Evolutionary conservation across 108 stramenopile species (phyloP).

Genomic region (Tribonema minus): DNA sequence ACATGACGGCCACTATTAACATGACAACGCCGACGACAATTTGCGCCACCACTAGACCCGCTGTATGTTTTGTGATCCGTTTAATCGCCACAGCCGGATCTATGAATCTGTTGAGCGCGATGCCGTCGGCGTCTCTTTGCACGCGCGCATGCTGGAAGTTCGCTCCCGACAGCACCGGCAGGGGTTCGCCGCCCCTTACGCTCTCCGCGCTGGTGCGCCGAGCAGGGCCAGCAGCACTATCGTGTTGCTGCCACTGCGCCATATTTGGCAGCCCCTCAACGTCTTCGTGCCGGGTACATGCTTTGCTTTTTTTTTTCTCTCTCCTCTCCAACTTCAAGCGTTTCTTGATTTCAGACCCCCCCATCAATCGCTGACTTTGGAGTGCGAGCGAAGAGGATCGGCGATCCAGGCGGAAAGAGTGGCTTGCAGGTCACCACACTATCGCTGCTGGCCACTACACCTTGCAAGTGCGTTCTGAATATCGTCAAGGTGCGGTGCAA

Average conservation of each 20-base stretch:
- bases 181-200: not conserved
- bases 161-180: not conserved
- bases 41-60: slow-evolving; percentile 23
- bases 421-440: too few relatives aligned
- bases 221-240: not conserved
- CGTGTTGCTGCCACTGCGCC: not conserved
- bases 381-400: too few relatives aligned
- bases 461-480: too few relatives aligned
- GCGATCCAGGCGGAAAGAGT: too few relatives aligned
- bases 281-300: not conserved
- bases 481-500: too few relatives aligned
- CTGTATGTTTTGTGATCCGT: slow-evolving; percentile 13
- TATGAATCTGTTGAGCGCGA: slow-evolving; percentile 25
- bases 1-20: slow-evolving; percentile 22
- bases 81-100: slow-evolving; percentile 22
- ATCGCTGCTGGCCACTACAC: too few relatives aligned
- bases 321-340: too few relatives aligned
- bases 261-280: not conserved
- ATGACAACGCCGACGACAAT: slow-evolving; percentile 19
- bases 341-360: too few relatives aligned
- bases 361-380: too few relatives aligned
- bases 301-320: too few relatives aligned
- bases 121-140: not conserved
- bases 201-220: not conserved
- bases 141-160: not conserved